These are phyloP conservation scores for Exophiala sp. DNA, from an alignment of 2,329 filamentous ascomycete genomes.

Conservation along the genomic window DNA sequence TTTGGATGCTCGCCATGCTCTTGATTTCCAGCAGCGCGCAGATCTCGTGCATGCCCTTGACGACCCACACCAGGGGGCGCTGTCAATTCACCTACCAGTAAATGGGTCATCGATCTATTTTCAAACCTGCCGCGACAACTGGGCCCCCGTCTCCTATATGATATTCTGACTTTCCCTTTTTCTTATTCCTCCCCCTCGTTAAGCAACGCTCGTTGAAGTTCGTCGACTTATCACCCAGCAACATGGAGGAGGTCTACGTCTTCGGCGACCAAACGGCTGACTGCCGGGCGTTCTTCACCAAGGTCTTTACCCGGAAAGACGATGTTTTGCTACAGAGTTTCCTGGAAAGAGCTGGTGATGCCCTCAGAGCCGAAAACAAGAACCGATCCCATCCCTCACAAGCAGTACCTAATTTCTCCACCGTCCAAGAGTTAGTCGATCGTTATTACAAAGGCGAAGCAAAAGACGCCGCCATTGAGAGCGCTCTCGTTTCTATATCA, in stretches of 20 bases:
- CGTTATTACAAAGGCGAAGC: constrained; percentile 29
- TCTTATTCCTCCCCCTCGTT: constrained; percentile 13
- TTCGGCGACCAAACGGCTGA: constrained; percentile 47
- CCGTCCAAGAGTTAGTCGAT: constrained; percentile 30
- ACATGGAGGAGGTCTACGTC: constrained; percentile 39
- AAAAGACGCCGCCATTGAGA: constrained; percentile 41
- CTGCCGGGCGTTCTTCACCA: constrained; percentile 41
- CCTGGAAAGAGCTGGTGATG: constrained; percentile 42
- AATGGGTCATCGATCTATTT: constrained; percentile 27
- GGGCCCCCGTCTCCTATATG: constrained; percentile 24
- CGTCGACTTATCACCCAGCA: constrained; percentile 23
- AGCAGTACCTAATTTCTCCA: constrained; percentile 30
- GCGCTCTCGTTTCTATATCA: constrained; percentile 42
- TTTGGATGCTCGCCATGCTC: constrained; percentile 26
- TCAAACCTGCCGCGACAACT: constrained; percentile 14
- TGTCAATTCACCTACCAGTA: constrained; percentile 19
- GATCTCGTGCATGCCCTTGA: constrained; percentile 27
- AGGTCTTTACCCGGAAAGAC: constrained; percentile 41
- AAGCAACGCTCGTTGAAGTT: constrained; percentile 26
- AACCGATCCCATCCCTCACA: constrained; percentile 28
- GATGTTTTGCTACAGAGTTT: constrained; percentile 42
- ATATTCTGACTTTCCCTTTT: constrained; percentile 21
- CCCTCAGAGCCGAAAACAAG: constrained; percentile 40
- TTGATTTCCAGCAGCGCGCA: constrained; percentile 26
- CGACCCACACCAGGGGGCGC: constrained; percentile 24